Conservation (phyloP, 768 basidiomycete species). For the Asterophora parasitica region DNA sequence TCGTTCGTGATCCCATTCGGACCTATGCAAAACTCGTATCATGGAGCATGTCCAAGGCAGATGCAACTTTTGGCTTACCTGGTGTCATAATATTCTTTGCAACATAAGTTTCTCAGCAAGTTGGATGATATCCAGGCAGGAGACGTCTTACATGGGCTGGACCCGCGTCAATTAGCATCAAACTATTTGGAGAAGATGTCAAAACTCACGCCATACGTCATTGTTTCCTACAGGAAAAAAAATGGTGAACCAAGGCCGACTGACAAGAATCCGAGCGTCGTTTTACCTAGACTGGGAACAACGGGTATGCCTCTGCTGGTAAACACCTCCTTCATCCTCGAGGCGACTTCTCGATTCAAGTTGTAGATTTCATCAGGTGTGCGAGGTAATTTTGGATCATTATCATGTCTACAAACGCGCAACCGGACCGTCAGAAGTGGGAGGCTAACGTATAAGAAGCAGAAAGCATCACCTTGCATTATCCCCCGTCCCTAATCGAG, state of each 20-base stretch:
- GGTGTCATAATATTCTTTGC: constrained; percentile 60
- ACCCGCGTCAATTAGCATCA: constrained; percentile 11
- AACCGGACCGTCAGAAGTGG: constrained; percentile 2
- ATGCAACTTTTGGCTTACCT: constrained; percentile 32
- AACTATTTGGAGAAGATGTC: constrained; percentile 2
- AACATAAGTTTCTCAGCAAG: constrained; percentile 14
- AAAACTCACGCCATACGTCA: constrained; percentile 77
- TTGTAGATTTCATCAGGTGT: constrained; percentile 76
- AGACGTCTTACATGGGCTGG: constrained; percentile 52
- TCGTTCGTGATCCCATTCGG: constrained; percentile 66
- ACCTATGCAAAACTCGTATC: constrained; percentile 31
- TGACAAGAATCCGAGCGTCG: neutral
- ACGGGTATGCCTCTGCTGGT: constrained; percentile 65
- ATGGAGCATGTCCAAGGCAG: constrained; percentile 8
- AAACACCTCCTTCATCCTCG: constrained; percentile 73
- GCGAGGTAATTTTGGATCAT: constrained; percentile 75
- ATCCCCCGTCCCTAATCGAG: constrained; percentile 64
- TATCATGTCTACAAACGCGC: constrained; percentile 63
- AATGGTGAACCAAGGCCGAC: neutral
- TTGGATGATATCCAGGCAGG: constrained; percentile 4
- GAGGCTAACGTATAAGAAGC: neutral
- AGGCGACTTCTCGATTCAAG: constrained; percentile 62
- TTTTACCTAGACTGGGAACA: constrained; percentile 71
- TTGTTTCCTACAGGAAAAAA: constrained; percentile 65
- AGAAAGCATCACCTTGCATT: constrained; percentile 50